Evolutionary conservation across 257 asterid species (phyloP).

Genomic region (Solanum chiquidenum): DNA sequence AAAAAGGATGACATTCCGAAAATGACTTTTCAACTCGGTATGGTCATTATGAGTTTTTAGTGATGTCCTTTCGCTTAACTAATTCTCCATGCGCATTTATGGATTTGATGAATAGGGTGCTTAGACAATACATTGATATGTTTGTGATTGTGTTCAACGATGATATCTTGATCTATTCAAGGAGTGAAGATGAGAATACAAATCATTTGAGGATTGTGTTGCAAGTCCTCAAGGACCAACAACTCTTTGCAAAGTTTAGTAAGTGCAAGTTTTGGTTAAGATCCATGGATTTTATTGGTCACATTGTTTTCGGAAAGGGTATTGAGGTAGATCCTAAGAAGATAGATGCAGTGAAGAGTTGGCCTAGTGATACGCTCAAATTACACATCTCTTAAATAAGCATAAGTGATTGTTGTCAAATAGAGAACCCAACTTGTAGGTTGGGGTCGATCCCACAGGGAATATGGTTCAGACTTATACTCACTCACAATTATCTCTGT

Average conservation of each 20-base stretch:
- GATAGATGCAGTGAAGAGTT: background rate
- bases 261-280: background rate
- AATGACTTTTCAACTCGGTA: background rate
- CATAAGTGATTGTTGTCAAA: too few species aligned
- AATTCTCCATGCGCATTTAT: too few species aligned
- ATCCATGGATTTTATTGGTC: background rate
- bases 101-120: background rate
- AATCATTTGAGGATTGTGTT: too few species aligned
- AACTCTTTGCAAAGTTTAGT: background rate
- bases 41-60: background rate
- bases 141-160: background rate
- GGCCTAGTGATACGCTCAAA: background rate
- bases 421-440: too few species aligned
- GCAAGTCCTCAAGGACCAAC: background rate
- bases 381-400: too few species aligned
- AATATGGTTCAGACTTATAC: too few species aligned
- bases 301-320: too few species aligned
- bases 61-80: background rate
- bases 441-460: too few species aligned
- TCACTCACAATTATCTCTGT: too few species aligned
- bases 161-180: background rate
- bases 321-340: background rate
- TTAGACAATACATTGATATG: background rate
- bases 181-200: background rate
- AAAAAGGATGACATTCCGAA: too few species aligned